Evolutionary conservation across 2,329 filamentous ascomycete species (phyloP).

Genomic region (Colletotrichum camelliae): DNA sequence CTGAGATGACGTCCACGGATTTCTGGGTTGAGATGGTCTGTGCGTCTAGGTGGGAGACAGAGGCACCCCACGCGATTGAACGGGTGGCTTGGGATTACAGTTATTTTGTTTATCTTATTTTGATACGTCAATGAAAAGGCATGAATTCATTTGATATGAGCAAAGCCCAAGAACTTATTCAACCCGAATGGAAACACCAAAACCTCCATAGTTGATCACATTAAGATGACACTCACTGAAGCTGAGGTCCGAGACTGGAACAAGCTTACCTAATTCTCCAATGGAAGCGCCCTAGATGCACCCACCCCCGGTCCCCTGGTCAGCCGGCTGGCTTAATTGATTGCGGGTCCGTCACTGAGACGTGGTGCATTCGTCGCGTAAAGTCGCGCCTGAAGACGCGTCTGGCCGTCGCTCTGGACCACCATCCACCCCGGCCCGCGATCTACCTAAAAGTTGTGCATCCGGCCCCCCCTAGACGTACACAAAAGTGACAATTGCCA

Average conservation of each 20-base stretch:
- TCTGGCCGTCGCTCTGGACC: slow-evolving; percentile 2
- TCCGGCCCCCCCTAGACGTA: background rate
- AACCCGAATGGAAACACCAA: background rate
- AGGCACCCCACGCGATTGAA: background rate
- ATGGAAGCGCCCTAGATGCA: background rate
- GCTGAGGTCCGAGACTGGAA: background rate
- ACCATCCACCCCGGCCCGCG: background rate
- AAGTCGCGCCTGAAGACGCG: slow-evolving; percentile 22
- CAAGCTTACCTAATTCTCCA: background rate
- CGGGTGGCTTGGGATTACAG: background rate
- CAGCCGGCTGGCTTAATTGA: slow-evolving; percentile 21
- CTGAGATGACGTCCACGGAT: slow-evolving; percentile 25
- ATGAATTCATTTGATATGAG: background rate
- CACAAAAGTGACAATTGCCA: slow-evolving; percentile 11
- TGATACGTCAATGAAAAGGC: background rate
- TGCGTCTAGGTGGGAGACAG: background rate
- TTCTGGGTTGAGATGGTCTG: slow-evolving; percentile 20
- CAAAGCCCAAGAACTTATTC: background rate
- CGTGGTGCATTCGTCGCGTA: slow-evolving; percentile 21
- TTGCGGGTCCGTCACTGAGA: background rate
- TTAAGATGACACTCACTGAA: background rate
- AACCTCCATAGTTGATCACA: background rate
- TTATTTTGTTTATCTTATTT: background rate
- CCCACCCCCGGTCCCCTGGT: background rate
- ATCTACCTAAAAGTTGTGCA: slow-evolving; percentile 13